phyloP scores from a whole-genome alignment of 345 rosid species.

The Populus tremula region DNA sequence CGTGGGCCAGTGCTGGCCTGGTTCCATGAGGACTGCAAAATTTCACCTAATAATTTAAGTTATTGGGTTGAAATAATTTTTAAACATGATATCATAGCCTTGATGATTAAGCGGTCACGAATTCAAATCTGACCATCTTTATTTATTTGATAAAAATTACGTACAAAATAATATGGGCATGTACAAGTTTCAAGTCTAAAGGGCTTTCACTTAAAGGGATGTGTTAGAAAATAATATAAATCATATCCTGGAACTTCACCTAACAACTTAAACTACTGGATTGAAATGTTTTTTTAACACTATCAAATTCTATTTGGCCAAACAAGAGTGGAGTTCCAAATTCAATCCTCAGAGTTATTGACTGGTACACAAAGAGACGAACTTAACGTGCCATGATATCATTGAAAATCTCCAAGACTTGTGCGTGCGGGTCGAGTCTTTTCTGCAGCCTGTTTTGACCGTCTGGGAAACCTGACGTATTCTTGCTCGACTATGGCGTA shows the following conservation, averaged over 20 bases:
- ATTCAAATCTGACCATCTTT: too few species aligned
- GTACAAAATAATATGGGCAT: too few species aligned
- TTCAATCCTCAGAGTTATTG: too few species aligned
- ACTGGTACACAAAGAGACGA: background rate
- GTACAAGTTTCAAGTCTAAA: too few species aligned
- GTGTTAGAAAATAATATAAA: too few species aligned
- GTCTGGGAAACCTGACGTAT: background rate
- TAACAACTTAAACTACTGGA: too few species aligned
- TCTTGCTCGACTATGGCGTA: background rate
- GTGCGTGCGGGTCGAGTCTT: background rate
- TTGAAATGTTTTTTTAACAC: too few species aligned
- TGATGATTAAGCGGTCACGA: too few species aligned
- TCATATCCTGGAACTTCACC: background rate
- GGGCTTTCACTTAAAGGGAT: too few species aligned
- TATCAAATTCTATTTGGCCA: background rate
- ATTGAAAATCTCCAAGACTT: background rate
- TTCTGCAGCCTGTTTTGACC: background rate
- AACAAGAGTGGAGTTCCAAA: background rate
- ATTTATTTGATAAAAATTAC: too few species aligned
- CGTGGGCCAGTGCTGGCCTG: background rate
- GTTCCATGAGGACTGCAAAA: background rate
- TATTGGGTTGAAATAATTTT: too few species aligned
- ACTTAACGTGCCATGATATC: background rate
- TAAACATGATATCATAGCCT: too few species aligned
- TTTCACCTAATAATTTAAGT: background rate